Evolutionary conservation across 257 asterid species (phyloP).

Genomic region (Phtheirospermum japonicum): DNA sequence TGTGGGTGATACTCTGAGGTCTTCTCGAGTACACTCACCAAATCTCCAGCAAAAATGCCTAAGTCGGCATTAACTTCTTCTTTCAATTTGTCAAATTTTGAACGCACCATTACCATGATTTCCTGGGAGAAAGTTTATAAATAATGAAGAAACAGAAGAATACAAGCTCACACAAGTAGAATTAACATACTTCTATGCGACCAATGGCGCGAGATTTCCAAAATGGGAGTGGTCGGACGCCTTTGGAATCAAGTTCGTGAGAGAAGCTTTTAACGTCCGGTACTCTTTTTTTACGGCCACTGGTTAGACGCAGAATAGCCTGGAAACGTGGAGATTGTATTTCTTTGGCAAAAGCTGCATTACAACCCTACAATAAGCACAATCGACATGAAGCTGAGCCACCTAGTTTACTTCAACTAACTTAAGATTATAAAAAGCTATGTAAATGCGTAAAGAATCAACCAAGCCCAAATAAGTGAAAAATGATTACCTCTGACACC

Average conservation of each 20-base stretch:
- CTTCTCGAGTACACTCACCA: constrained; percentile 74
- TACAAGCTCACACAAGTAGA: constrained; percentile 34
- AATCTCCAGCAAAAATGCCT: constrained; percentile 85
- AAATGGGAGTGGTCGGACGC: constrained; percentile 88
- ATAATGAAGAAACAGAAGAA: constrained; percentile 26
- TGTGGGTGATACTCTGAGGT: constrained; percentile 66
- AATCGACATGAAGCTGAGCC: constrained; percentile 30
- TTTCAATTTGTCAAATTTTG: constrained; percentile 77
- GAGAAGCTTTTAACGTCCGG: constrained; percentile 90
- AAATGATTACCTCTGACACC: constrained; percentile 57
- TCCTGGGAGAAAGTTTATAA: constrained; percentile 53
- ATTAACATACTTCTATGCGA: constrained; percentile 71
- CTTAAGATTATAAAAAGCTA: constrained; percentile 1
- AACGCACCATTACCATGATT: constrained; percentile 66
- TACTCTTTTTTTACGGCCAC: constrained; percentile 63
- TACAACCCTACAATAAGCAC: constrained; percentile 60
- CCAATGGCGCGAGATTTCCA: constrained; percentile 96
- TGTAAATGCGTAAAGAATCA: not conserved
- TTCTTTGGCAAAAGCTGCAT: constrained; percentile 78
- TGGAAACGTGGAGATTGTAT: constrained; percentile 96
- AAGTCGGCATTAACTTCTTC: constrained; percentile 84
- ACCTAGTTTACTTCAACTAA: constrained; percentile 26
- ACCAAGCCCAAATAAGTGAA: constrained; percentile 13
- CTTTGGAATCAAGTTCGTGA: constrained; percentile 91
- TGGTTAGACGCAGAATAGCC: constrained; percentile 82